Evolutionary conservation across 495 filamentous ascomycete genomes (phyloP).

Genomic region (Penicillium herquei): DNA sequence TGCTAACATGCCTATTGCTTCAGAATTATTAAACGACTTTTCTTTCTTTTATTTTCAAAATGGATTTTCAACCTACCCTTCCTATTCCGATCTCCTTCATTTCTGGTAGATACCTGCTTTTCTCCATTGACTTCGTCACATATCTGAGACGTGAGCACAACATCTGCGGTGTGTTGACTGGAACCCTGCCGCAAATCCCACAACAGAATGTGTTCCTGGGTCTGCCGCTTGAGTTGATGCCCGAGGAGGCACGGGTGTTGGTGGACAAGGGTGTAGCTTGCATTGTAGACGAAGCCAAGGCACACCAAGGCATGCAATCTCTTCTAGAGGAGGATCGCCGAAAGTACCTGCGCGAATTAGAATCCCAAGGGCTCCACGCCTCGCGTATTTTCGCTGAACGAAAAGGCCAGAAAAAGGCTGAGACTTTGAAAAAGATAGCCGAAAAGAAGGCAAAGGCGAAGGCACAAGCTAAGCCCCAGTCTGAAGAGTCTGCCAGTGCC

Average conservation of each 20-base stretch:
- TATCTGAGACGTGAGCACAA: constrained; percentile 77
- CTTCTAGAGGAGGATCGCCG: constrained; percentile 55
- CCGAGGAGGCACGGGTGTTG: constrained; percentile 82
- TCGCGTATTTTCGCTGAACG: constrained; percentile 38
- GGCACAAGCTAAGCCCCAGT: constrained; percentile 15
- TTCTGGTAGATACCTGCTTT: constrained; percentile 80
- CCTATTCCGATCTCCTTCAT: constrained; percentile 83
- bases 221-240: constrained; percentile 82
- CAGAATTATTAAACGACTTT: constrained; percentile 14
- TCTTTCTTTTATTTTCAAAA: constrained; percentile 17
- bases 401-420: constrained; percentile 40
- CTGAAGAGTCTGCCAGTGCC: constrained; percentile 16
- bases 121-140: constrained; percentile 78
- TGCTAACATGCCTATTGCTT: constrained; percentile 15
- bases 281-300: constrained; percentile 71
- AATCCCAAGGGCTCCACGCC: constrained; percentile 44
- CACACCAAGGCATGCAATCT: constrained; percentile 60
- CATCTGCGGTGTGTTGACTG: constrained; percentile 84
- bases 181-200: constrained; percentile 84
- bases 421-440: constrained; percentile 41
- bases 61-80: constrained; percentile 40
- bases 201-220: constrained; percentile 95
- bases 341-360: constrained; percentile 44
- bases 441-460: constrained; percentile 39
- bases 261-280: constrained; percentile 77